These are phyloP conservation scores for Lecanosticta acicola DNA, from an alignment of 2,329 filamentous ascomycete genomes.

Conservation along the genomic window DNA sequence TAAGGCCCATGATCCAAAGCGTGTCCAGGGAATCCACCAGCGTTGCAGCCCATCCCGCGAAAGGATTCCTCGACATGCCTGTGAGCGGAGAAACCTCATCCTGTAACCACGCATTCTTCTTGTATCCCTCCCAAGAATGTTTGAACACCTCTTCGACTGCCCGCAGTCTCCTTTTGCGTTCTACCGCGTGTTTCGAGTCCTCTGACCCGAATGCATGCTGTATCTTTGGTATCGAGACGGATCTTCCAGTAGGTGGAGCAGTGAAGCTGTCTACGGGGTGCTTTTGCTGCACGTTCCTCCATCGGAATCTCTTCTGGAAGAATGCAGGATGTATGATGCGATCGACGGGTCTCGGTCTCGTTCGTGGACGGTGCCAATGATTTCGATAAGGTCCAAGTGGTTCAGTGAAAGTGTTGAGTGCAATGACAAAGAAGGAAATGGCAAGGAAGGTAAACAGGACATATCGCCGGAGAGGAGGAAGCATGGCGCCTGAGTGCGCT, in stretches of 20 bases:
- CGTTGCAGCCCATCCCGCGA: slow-evolving; percentile 88
- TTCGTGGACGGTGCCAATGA: slow-evolving; percentile 1
- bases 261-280: slow-evolving; percentile 77
- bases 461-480: slow-evolving; percentile 26
- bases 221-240: slow-evolving; percentile 66
- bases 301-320: slow-evolving; percentile 27
- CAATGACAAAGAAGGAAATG: slow-evolving; percentile 19
- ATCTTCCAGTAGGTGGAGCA: slow-evolving; percentile 63
- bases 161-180: slow-evolving; percentile 58
- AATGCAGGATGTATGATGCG: slow-evolving; percentile 22
- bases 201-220: slow-evolving; percentile 68
- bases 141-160: slow-evolving; percentile 68
- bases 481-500: slow-evolving; percentile 16
- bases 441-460: slow-evolving; percentile 19
- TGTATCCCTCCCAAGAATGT: slow-evolving; percentile 79
- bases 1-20: slow-evolving; percentile 67
- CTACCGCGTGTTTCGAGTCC: slow-evolving; percentile 51
- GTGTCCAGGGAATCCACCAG: slow-evolving; percentile 71
- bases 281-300: slow-evolving; percentile 27
- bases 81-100: slow-evolving; percentile 70
- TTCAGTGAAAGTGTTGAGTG: slow-evolving; percentile 12
- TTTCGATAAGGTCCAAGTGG: background rate
- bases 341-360: slow-evolving; percentile 13
- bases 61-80: slow-evolving; percentile 58
- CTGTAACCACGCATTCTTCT: slow-evolving; percentile 71